Evolutionary conservation across 1,139 yeast genomes (phyloP).

Genomic region (Geotrichum aggregatum): DNA sequence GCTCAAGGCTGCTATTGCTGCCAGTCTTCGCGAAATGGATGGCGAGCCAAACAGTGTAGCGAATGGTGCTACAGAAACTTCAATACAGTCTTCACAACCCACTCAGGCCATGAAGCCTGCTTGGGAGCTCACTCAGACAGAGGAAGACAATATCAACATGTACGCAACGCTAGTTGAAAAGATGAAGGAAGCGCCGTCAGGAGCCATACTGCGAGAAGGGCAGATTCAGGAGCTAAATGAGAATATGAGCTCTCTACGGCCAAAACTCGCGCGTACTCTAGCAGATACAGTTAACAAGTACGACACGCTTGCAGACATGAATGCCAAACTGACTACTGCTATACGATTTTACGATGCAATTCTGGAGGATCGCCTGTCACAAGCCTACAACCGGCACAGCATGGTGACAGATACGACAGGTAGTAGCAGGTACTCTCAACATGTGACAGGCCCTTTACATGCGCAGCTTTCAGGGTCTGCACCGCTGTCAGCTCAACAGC

Average conservation of each 20-base stretch:
- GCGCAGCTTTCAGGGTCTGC: constrained; percentile 7
- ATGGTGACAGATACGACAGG: constrained; percentile 3
- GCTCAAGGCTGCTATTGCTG: constrained; percentile 92
- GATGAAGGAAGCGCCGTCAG: constrained; percentile 48
- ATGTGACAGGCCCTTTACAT: constrained; percentile 11
- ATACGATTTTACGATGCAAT: constrained; percentile 73
- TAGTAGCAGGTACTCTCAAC: constrained; percentile 2
- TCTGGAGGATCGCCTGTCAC: constrained; percentile 60
- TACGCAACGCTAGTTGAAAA: constrained; percentile 64
- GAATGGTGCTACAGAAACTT: too few relatives aligned
- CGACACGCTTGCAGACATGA: constrained; percentile 69
- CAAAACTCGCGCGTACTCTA: constrained; percentile 67
- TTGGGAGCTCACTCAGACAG: constrained; percentile 50
- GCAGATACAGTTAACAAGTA: constrained; percentile 62
- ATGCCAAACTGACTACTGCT: constrained; percentile 75
- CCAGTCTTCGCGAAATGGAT: constrained; percentile 73
- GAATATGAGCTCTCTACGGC: constrained; percentile 61
- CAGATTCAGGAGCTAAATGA: constrained; percentile 61
- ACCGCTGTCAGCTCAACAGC: not conserved
- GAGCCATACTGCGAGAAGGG: constrained; percentile 57
- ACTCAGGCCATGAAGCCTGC: constrained; percentile 17
- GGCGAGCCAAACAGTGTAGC: too few relatives aligned
- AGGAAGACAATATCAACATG: constrained; percentile 63
- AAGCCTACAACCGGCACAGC: constrained; percentile 42
- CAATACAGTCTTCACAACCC: constrained; percentile 25